Base-by-base conservation (phyloP, 1,284 basidiomycete species). In the Taiwanofungus camphoratus region DNA sequence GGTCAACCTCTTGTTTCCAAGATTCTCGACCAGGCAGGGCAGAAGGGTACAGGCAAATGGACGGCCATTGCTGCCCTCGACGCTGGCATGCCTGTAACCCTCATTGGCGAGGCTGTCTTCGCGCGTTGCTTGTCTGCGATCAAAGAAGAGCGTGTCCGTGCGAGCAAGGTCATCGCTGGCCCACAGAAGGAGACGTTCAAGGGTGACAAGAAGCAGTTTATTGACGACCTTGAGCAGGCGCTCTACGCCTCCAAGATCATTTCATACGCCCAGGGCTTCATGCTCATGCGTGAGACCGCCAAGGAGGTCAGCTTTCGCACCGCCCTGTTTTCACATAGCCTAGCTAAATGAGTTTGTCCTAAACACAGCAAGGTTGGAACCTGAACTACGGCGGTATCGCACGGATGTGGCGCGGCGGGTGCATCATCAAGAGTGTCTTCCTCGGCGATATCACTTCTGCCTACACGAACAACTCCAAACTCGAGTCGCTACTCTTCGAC, bases 21-120 rank as follows among this genome's bases (percentile, higher is more conserved):
- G 74, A 96, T 99, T 60, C 79, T 97, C 52, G 94, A 97, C 67
- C 65, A 87, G 61, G 96, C 96, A 52, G 96, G 95, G 47, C 96
- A 99, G 70, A 99, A 99, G 75, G 96, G 96, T 65, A 99, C 96
- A 54, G 96, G 96, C 48, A 99, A 99, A 73, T 99, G 96, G 96
- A 99, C 96, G 49, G 96, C 96, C 52, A 90, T 98, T 62, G 91
- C 93, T 63, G 96, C 96, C 50, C 85, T 99, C 54, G 96, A 99
- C 61, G 86, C 93, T 55, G 95, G 95, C 61, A 88, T 82, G 60
- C 81, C 90, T 50, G 87, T 99, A 59, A 99, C 96, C 52, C 82
- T 99, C 58, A 99, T 99, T 58, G 96, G 95, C 53, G 96, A 99
- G 75, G 95, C 96, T 52, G 96, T 99, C 56, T 99, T 99, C 62